Evolutionary conservation across 768 basidiomycete species (phyloP), one percentile per base, ranked within the genome.

Genomic region (Auricularia sp.): DNA sequence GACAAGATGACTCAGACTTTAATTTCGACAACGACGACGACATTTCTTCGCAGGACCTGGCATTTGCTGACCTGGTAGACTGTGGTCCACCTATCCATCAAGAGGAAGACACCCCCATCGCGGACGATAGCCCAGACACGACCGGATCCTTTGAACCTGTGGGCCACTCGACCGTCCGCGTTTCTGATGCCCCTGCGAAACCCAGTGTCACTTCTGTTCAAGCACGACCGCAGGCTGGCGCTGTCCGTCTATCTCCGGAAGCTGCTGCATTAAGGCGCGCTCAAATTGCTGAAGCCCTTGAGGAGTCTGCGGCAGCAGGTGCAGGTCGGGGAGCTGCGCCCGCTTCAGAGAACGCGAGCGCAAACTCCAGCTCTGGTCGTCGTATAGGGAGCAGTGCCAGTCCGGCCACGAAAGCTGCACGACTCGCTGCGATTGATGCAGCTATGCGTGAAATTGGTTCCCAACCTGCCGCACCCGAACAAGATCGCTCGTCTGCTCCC

Each of bases 71-170:
- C 23, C 1, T 23, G 5, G 12, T 42, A 8, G 56, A 59, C 56
- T 7, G 7, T 34, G 56, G 56, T 18, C 56, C 56, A 8, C 56
- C 56, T 12, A 59, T 59, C 34, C 29, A 29, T 23, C 34, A 33
- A 8, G 56, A 59, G 12, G 56, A 35, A 62, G 87, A 85, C 62
- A 84, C 79, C 1, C 81, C 88, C 68, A 75, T 86, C 42, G 86
- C 87, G 21, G 73, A 78, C 10, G 77, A 85, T 29, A 84, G 85
- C 65, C 72, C 84, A 12, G 79, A 77, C 1, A 81, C 81, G 21
- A 76, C 54, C 16, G 65, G 34, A 2, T 44, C 18, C 23, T 34
- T 64, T n/a, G 11, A 56, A 14, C 44, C 60, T 10, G 64, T 44
- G 36, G 66, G 64, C n/a, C 64, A 67, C 56, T 63, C 62, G 10